These are phyloP conservation scores for Noccaea bulbosa DNA, from an alignment of 345 rosid species.

Conservation along the genomic window DNA sequence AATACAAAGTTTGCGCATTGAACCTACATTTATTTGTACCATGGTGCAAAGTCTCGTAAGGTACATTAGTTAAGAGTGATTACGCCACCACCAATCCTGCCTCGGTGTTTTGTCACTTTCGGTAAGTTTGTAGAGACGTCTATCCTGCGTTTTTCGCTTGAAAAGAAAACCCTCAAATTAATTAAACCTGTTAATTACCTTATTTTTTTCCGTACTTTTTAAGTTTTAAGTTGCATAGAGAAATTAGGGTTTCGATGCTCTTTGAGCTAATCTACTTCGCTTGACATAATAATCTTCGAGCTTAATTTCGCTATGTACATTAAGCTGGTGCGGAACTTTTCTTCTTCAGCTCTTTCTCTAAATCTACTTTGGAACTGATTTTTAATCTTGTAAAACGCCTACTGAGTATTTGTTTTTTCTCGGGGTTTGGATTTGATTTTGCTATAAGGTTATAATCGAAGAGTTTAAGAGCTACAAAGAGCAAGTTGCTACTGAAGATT, in stretches of 20 bases:
- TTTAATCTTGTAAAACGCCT: constrained; percentile 9
- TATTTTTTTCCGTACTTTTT: too few species aligned
- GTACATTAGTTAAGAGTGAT: constrained; percentile 71
- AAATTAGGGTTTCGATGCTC: constrained; percentile 34
- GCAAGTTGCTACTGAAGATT: constrained; percentile 86
- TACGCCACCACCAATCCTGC: constrained; percentile 53
- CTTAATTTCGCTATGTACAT: constrained; percentile 41
- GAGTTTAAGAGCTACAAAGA: constrained; percentile 97
- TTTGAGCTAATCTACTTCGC: background rate
- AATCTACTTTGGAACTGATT: constrained; percentile 2
- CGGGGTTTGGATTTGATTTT: constrained; percentile 21
- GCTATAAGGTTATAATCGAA: constrained; percentile 71
- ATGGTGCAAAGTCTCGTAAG: constrained; percentile 77
- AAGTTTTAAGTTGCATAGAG: constrained; percentile 2
- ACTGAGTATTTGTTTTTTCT: background rate
- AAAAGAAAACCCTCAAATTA: too few species aligned
- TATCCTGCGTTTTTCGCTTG: too few species aligned
- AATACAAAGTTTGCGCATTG: background rate
- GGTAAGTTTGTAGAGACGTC: too few species aligned
- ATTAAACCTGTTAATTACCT: too few species aligned
- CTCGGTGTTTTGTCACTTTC: too few species aligned
- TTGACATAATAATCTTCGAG: constrained; percentile 15
- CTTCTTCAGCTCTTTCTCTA: background rate
- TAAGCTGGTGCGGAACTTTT: constrained; percentile 34
- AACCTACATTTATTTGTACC: constrained; percentile 67